Evolutionary conservation across 2,329 filamentous ascomycete genomes (phyloP).

Genomic region (Ceratocystiopsis brevicomis): DNA sequence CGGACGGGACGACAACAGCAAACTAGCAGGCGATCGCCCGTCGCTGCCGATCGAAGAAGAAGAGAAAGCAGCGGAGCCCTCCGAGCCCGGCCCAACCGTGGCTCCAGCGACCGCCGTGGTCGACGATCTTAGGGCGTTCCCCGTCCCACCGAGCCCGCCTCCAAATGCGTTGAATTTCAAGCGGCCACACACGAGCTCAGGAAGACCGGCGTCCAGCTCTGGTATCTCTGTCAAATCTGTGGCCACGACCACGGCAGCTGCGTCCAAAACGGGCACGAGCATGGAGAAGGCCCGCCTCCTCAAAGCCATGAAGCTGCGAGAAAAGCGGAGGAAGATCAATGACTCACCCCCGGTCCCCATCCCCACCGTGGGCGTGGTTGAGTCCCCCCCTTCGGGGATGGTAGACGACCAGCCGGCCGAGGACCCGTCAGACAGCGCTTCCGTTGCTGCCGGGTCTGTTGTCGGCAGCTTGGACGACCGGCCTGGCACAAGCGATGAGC

Average conservation of each 20-base stretch:
- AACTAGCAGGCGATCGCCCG: conserved; percentile 11
- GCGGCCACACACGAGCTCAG: conserved; percentile 18
- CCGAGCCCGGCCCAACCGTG: neutral
- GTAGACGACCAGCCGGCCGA: neutral
- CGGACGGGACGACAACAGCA: conserved; percentile 20
- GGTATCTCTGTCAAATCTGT: conserved; percentile 23
- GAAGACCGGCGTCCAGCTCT: conserved; percentile 25
- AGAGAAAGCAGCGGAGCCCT: neutral
- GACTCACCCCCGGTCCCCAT: conserved; percentile 13
- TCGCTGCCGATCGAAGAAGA: conserved; percentile 1
- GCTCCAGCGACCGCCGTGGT: no score
- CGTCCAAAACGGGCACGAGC: conserved; percentile 36
- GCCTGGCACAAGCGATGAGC: neutral
- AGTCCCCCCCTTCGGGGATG: conserved; percentile 1
- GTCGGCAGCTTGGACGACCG: neutral
- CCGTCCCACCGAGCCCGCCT: no score
- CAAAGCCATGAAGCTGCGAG: conserved; percentile 82
- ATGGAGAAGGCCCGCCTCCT: conserved; percentile 82
- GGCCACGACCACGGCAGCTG: conserved; percentile 17
- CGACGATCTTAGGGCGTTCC: no score
- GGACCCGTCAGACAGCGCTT: neutral
- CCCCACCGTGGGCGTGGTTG: conserved; percentile 12
- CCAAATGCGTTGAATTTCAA: conserved; percentile 4
- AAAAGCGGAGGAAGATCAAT: conserved; percentile 46
- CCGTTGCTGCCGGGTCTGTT: neutral